A percentile compares a stretch with the other conserved stretches of the same genome.
phyloP scores from a whole-genome alignment of 2,329 filamentous ascomycete genomes.

The Fusarium piperis region DNA sequence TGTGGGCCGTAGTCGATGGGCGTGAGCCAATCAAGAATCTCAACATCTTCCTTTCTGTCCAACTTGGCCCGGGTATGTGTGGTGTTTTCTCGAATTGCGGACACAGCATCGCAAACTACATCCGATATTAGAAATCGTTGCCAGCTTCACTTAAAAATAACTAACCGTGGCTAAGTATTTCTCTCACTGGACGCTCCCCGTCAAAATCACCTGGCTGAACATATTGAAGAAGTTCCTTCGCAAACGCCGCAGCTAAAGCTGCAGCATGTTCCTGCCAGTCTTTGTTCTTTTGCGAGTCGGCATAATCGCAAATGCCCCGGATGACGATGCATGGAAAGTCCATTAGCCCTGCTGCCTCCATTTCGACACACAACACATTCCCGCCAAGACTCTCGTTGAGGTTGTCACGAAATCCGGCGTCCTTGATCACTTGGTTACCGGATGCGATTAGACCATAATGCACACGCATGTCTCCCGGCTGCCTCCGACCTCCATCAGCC shows the following conservation, averaged over 20 bases:
- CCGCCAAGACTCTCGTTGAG: neutral
- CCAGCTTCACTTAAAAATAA: neutral
- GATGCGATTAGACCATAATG: neutral
- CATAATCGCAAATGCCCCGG: constrained; percentile 50
- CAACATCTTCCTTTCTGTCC: neutral
- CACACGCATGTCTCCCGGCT: neutral
- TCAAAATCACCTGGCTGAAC: neutral
- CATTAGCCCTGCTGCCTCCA: constrained; percentile 36
- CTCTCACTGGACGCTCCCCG: neutral
- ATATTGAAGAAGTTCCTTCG: constrained; percentile 23
- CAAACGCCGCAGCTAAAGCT: constrained; percentile 42
- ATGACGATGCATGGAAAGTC: constrained; percentile 45
- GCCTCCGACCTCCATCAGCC: neutral
- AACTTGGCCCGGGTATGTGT: neutral
- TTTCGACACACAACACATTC: neutral
- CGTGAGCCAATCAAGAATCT: neutral
- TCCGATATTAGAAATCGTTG: neutral
- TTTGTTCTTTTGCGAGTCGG: constrained; percentile 51
- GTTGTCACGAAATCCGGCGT: neutral
- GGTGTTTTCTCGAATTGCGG: neutral
- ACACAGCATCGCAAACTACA: neutral
- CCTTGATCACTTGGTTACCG: neutral
- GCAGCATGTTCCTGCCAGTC: constrained; percentile 49
- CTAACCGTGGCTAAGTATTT: neutral
- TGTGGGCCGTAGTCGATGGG: neutral